phyloP scores from a whole-genome alignment of 768 basidiomycete genomes.

The Trametes punicea region DNA sequence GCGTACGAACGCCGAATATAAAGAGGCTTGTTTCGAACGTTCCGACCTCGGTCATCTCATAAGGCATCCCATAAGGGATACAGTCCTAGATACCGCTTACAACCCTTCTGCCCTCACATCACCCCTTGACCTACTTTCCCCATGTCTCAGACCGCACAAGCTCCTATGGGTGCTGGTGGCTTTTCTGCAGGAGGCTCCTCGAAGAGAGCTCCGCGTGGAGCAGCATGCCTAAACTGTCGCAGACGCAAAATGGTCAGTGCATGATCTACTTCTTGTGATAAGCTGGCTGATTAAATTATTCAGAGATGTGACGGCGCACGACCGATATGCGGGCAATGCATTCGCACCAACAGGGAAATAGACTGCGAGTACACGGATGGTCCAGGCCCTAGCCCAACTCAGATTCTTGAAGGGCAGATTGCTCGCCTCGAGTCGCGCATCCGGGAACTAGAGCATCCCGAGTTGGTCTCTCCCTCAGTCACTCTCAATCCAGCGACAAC shows the following conservation, averaged over 20 bases:
- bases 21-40: background rate
- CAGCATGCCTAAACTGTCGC: conserved; percentile 28
- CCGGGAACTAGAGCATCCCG: conserved; percentile 26
- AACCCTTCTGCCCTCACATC: background rate
- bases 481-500: conserved; percentile 8
- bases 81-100: background rate
- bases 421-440: conserved; percentile 54
- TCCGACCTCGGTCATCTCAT: background rate
- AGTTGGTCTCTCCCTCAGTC: conserved; percentile 12
- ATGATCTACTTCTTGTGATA: background rate
- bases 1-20: background rate
- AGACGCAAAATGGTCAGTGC: conserved; percentile 26
- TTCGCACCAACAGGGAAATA: conserved; percentile 49
- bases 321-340: conserved; percentile 65
- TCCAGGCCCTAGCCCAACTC: conserved; percentile 55
- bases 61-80: background rate
- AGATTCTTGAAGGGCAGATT: conserved; percentile 59
- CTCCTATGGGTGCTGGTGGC: background rate
- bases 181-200: conserved; percentile 3
- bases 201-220: conserved; percentile 26
- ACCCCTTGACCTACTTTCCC: background rate
- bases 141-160: conserved; percentile 5
- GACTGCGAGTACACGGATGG: conserved; percentile 70
- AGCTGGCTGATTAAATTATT: background rate
- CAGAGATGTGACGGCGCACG: conserved; percentile 70